Conservation (phyloP, 139 green algal genomes). For the Yamagishiella unicocca region DNA sequence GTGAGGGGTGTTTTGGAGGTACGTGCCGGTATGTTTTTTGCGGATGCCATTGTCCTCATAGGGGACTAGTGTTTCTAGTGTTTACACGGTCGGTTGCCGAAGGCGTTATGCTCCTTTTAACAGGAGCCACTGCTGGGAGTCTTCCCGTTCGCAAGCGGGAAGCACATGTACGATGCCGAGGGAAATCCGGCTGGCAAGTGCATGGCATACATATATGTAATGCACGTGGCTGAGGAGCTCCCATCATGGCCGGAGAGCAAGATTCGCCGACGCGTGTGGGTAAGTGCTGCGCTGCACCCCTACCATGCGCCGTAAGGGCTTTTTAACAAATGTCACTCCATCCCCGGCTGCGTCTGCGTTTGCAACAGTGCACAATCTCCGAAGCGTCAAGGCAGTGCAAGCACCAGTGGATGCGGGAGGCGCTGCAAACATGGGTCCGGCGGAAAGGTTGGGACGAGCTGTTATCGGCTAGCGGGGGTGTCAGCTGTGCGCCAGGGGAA, state of each 20-base stretch:
- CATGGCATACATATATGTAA: constrained; percentile 84
- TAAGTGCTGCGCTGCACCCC: constrained; percentile 53
- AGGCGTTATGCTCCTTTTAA: background rate
- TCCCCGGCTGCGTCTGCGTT: background rate
- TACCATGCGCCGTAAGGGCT: background rate
- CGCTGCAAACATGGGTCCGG: constrained; percentile 70
- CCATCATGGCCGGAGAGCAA: constrained; percentile 84
- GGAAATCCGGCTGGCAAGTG: constrained; percentile 57
- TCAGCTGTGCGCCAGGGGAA: constrained; percentile 11
- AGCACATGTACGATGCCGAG: constrained; percentile 53
- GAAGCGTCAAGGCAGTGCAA: constrained; percentile 62
- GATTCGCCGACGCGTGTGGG: constrained; percentile 83
- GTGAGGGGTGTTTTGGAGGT: constrained; percentile 87
- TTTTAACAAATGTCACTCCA: background rate
- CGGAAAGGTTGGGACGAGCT: constrained; percentile 33
- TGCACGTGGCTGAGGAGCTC: constrained; percentile 90
- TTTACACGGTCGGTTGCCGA: background rate
- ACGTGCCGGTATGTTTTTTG: background rate
- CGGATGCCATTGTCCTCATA: background rate
- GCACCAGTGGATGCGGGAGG: constrained; percentile 89
- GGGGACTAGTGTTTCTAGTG: background rate
- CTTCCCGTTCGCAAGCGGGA: constrained; percentile 78
- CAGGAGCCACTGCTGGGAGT: constrained; percentile 82
- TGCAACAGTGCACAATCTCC: constrained; percentile 26
- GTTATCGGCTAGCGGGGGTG: background rate